Base-by-base conservation (phyloP, 495 filamentous ascomycete genomes). In the Aspergillus steynii region DNA sequence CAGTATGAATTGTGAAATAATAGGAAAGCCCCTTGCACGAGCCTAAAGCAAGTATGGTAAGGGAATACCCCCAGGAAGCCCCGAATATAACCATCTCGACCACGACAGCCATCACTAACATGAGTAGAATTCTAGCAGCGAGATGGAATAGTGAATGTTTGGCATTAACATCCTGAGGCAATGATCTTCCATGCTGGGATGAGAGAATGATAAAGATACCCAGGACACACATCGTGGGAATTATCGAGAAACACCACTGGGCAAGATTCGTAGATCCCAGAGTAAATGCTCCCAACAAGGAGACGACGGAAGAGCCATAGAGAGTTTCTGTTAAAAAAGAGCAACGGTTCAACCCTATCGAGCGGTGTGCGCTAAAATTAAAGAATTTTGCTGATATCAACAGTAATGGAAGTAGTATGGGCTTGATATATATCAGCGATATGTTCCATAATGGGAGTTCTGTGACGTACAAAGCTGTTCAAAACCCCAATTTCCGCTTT, bases 81-180 rank as follows among this genome's bases (percentile, higher is more conserved):
- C 48, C 48, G 12, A 50, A 25, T 50, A 50, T 50, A 50, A 12
- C 48, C 48, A 50, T 50, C 48, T 50, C 48, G 48, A 50, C 48
- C 12, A 50, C 48, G 4, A 50, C 48, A 4, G 48, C 20, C 12
- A 28, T 50, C 12, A 14, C 8, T 50, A 50, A 28, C 20, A 50
- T 3, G 48, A 50, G 4, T 25, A 50, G 48, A 2, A 50, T 28
- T 25, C 48, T 50, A 12, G 48, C 48, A 25, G 48, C n/a, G 48
- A 50, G 48, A 14, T 50, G 48, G 12, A 50, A 50, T 50, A 28
- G 4, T 50, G 48, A 25, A 14, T 25, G 48, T 50, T 50, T 14
- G 48, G 48, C 27, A 50, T 50, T 50, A 5, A 12, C 10, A 50
- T 50, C n/a, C 5, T 50, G 48, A 14, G 12, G 48, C 48, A 12